phyloP scores from a whole-genome alignment of 2,329 filamentous ascomycete species.

The Ophiostoma ips region DNA sequence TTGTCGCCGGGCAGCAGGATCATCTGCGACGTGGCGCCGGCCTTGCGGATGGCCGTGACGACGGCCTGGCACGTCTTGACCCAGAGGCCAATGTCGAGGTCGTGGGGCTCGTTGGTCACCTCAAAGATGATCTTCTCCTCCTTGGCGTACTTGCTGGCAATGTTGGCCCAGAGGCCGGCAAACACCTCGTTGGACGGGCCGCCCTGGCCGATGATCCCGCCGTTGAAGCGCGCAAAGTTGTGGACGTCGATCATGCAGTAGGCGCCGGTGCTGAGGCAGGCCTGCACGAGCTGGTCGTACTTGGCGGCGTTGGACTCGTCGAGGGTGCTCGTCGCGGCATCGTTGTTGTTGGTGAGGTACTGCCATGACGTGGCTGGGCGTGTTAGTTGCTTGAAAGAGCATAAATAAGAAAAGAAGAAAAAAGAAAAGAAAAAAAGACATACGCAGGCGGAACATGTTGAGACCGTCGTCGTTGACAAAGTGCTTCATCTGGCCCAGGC shows the following conservation, averaged over 20 bases:
- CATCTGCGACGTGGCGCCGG: slow-evolving; percentile 43
- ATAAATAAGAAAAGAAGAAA: neutral
- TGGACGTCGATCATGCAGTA: slow-evolving; percentile 37
- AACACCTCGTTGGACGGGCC: slow-evolving; percentile 50
- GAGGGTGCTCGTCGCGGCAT: slow-evolving; percentile 30
- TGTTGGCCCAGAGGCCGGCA: slow-evolving; percentile 40
- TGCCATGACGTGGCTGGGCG: slow-evolving; percentile 34
- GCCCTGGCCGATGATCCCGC: slow-evolving; percentile 49
- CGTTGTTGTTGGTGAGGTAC: slow-evolving; percentile 30
- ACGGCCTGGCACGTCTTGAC: slow-evolving; percentile 45
- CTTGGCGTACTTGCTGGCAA: slow-evolving; percentile 43
- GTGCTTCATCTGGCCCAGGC: slow-evolving; percentile 38
- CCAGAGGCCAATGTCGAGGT: slow-evolving; percentile 43
- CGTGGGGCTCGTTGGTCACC: slow-evolving; percentile 58
- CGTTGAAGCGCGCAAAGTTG: slow-evolving; percentile 48
- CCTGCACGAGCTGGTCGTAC: slow-evolving; percentile 37
- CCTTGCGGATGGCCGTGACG: slow-evolving; percentile 52
- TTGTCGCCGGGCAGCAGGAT: slow-evolving; percentile 49
- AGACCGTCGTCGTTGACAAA: slow-evolving; percentile 38
- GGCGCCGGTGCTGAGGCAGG: slow-evolving; percentile 33
- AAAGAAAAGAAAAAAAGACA: neutral
- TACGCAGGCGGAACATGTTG: slow-evolving; percentile 41
- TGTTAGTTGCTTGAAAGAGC: neutral
- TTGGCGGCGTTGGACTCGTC: slow-evolving; percentile 26
- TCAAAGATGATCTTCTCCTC: slow-evolving; percentile 45